A percentile compares a stretch with the other conserved stretches of the same genome.
phyloP scores from a whole-genome alignment of 225 moss, liverwort and hornwort genomes.

The Antitrichia curtipendula region DNA sequence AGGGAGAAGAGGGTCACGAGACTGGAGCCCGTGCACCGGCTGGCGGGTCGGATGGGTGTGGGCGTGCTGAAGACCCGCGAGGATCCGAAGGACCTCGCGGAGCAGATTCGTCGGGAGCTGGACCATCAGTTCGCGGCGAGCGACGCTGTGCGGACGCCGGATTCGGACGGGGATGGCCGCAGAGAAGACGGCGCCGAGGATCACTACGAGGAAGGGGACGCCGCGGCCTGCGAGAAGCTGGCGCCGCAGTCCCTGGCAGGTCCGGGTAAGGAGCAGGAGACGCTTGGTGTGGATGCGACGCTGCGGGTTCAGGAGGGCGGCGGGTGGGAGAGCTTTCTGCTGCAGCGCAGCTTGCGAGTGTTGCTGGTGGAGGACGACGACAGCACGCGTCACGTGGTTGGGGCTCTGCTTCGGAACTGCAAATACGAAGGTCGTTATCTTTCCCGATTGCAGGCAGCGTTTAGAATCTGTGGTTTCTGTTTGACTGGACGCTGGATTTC shows the following conservation, averaged over 20 bases:
- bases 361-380: constrained; percentile 93
- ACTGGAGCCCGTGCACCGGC: neutral
- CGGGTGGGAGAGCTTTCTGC: constrained; percentile 77
- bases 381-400: constrained; percentile 80
- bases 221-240: constrained; percentile 18
- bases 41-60: constrained; percentile 1
- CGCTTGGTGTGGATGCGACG: neutral
- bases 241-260: neutral
- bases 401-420: constrained; percentile 88
- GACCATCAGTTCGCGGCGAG: constrained; percentile 29
- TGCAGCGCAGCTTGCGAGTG: constrained; percentile 56
- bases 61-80: constrained; percentile 5
- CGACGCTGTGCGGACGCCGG: constrained; percentile 10
- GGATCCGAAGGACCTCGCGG: constrained; percentile 27
- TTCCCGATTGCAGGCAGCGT: neutral
- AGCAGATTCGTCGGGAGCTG: constrained; percentile 37
- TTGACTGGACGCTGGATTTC: neutral
- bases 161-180: constrained; percentile 26
- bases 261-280: neutral
- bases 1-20: neutral
- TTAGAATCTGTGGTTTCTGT: neutral
- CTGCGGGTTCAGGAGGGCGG: constrained; percentile 23
- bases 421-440: constrained; percentile 75
- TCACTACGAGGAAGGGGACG: constrained; percentile 47
- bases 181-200: constrained; percentile 48